These are phyloP conservation scores for Auriscalpium vulgare DNA, from an alignment of 768 basidiomycete genomes.

Conservation along the genomic window DNA sequence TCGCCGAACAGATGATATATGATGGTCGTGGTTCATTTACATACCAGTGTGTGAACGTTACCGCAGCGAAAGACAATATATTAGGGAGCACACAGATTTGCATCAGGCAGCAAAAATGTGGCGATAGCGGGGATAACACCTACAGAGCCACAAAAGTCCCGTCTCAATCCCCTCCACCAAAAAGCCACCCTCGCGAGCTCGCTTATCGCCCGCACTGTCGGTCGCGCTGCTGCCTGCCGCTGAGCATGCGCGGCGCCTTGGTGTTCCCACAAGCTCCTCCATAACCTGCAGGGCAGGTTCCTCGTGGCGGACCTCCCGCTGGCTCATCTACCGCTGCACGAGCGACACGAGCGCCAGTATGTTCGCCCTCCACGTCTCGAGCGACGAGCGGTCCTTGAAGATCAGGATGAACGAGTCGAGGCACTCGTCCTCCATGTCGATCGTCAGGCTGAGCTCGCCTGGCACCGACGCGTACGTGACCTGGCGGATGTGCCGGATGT, in stretches of 20 bases:
- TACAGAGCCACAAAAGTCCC: too few species aligned
- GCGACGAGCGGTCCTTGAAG: constrained; percentile 82
- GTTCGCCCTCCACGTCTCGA: constrained; percentile 83
- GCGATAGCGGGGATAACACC: too few species aligned
- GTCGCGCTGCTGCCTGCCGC: constrained; percentile 52
- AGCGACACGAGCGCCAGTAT: constrained; percentile 71
- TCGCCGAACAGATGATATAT: too few species aligned
- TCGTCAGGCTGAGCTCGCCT: constrained; percentile 94
- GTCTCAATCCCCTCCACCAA: too few species aligned
- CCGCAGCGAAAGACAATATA: too few species aligned
- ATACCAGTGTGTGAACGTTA: too few species aligned
- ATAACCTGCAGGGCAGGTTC: constrained; percentile 22
- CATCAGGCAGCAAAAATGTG: too few species aligned
- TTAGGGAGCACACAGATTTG: too few species aligned
- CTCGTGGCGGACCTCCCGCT: constrained; percentile 31
- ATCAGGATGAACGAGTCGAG: constrained; percentile 93
- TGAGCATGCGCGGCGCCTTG: constrained; percentile 74
- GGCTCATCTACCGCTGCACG: constrained; percentile 42
- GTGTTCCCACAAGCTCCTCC: constrained; percentile 76
- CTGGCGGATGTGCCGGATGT: constrained; percentile 87
- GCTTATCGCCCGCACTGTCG: constrained; percentile 28
- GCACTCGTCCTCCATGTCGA: constrained; percentile 94
- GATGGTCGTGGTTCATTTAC: too few species aligned
- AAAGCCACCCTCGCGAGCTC: too few species aligned
- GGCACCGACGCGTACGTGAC: constrained; percentile 76